Base-by-base conservation (phyloP, 1,284 basidiomycete genomes). In the Leccinum solheimii region DNA sequence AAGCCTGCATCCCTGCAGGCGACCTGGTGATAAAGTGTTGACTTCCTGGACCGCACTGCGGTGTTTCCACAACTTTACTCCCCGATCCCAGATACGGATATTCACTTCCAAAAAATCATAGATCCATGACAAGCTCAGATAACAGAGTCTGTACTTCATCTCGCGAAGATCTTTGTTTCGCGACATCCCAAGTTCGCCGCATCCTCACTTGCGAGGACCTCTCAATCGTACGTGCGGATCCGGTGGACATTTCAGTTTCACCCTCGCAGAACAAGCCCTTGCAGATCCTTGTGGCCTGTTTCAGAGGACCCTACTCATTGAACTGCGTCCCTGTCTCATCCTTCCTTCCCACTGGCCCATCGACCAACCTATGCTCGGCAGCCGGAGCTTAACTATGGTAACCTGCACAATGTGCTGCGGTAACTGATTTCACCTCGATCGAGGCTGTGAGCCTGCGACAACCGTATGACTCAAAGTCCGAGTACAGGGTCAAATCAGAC, bases 311-410 rank as follows among this genome's bases (percentile, higher is more conserved):
- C 43, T 45, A 63, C 40, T 43, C 32, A 34, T 34, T 34, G 32
- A 43, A 57, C 60, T 64, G 71, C 69, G 72, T 34, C 57, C 59
- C 58, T 27, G 48, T 53, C 67, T 70, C 72, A 57, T 62, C 62
- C 58, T 59, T 55, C 50, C 26, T 58, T 57, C 32, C 55, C 48
- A 55, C 40, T 38, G n/a, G 26, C 34, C 5, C 43, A 54, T 55
- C 34, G 26, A 53, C 53, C 49, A 48, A 34, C 51, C 34, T 32
- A 43, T 32, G 54, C 53, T 60, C 40, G 38, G 57, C 49, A 23
- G 51, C 19, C 52, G 45, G 43, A 43, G 23, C 67, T 10, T 51
- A 40, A 58, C 58, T 54, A 58, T 67, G 55, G 60, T 36, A 32
- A 45, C 49, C 27, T 51, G 38, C 56, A 27, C 7, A 55, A 45